Conservation (phyloP, 2,329 filamentous ascomycete species). For the Sporothrix humicola region DNA sequence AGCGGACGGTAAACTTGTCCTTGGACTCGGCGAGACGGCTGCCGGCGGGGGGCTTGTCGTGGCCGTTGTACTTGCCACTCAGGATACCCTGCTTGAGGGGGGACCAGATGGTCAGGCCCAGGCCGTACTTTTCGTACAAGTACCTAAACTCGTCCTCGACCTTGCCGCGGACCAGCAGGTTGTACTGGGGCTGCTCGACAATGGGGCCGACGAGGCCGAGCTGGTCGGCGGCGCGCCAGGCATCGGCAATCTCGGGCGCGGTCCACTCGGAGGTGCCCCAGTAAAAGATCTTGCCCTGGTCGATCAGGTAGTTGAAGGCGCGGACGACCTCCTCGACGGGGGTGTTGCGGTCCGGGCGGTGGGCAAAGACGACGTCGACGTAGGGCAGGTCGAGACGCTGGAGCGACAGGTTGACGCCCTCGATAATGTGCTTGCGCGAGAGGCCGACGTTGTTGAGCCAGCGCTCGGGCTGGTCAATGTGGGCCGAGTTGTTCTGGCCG, state of each 20-base stretch:
- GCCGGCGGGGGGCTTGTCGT: constrained; percentile 43
- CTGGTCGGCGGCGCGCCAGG: constrained; percentile 63
- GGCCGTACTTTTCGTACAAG: constrained; percentile 61
- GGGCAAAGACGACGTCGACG: constrained; percentile 73
- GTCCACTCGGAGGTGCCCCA: constrained; percentile 76
- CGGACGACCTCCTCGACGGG: constrained; percentile 74
- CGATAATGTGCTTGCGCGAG: constrained; percentile 65
- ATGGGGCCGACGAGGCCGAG: constrained; percentile 66
- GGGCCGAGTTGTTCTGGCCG: constrained; percentile 33
- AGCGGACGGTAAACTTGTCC: constrained; percentile 58
- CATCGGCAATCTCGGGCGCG: constrained; percentile 70
- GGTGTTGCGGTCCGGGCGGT: constrained; percentile 69
- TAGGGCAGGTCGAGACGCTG: constrained; percentile 63
- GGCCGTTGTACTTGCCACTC: constrained; percentile 69
- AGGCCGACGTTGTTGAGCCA: constrained; percentile 63
- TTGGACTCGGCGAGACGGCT: constrained; percentile 64
- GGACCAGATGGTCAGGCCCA: constrained; percentile 61
- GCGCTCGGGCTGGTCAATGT: constrained; percentile 41
- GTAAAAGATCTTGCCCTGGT: constrained; percentile 71
- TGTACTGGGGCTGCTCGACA: constrained; percentile 72
- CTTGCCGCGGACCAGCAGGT: constrained; percentile 64
- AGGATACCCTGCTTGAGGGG: constrained; percentile 62
- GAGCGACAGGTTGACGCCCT: constrained; percentile 63
- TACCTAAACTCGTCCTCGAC: constrained; percentile 65
- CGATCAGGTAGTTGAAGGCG: constrained; percentile 73